phyloP scores from a whole-genome alignment of 139 green algal species.

The Nannochloris sp. region DNA sequence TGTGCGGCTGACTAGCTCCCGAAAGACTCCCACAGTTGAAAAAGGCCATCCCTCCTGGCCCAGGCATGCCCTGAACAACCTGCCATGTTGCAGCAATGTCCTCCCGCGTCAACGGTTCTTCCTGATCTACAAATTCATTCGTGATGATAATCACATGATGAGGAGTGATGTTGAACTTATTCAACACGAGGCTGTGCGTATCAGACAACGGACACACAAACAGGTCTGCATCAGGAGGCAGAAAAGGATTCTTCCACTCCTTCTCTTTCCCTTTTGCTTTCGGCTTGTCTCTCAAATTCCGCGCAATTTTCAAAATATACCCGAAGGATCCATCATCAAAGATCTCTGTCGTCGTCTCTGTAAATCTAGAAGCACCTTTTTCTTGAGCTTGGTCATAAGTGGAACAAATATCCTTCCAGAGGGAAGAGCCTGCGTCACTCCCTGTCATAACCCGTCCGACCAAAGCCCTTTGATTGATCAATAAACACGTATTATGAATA shows the following conservation, averaged over 20 bases:
- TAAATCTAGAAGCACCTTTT: slow-evolving; percentile 11
- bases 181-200: slow-evolving; percentile 31
- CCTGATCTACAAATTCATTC: slow-evolving; percentile 54
- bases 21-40: slow-evolving; percentile 70
- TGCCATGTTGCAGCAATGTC: slow-evolving; percentile 52
- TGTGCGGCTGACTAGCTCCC: slow-evolving; percentile 75
- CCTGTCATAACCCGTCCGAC: too few species aligned
- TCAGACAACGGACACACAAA: slow-evolving; percentile 52
- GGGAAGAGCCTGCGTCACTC: not conserved
- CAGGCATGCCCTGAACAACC: slow-evolving; percentile 45
- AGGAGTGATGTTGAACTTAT: slow-evolving; percentile 37
- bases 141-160: slow-evolving; percentile 68
- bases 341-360: slow-evolving; percentile 12
- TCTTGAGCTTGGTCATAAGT: slow-evolving; percentile 17
- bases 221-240: slow-evolving; percentile 65
- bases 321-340: slow-evolving; percentile 14
- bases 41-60: slow-evolving; percentile 58
- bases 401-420: slow-evolving; percentile 17
- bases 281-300: slow-evolving; percentile 56
- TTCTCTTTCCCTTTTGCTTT: slow-evolving; percentile 18
- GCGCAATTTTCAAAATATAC: slow-evolving; percentile 56
- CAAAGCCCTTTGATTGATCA: too few species aligned
- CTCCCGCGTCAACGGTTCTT: slow-evolving; percentile 39
- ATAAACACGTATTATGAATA: too few species aligned
- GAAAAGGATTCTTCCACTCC: slow-evolving; percentile 64